Percentiles rank a stretch among this genome's conserved stretches.
These are phyloP conservation scores for Beverwykella pulmonaria DNA, from an alignment of 495 filamentous ascomycete genomes.

Conservation along the genomic window DNA sequence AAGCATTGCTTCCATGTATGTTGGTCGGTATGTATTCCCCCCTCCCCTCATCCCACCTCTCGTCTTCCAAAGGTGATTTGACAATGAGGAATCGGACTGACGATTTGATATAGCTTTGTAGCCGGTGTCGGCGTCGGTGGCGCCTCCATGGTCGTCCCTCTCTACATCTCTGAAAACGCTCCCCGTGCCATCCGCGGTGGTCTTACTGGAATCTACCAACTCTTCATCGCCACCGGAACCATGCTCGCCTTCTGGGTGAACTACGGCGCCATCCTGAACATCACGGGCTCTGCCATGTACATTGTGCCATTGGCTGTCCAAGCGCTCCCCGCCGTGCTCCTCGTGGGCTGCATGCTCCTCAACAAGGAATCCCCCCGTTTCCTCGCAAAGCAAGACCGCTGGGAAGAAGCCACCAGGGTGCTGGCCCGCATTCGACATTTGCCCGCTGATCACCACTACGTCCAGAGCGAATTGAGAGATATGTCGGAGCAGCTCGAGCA, in stretches of 20 bases:
- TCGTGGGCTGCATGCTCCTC: conserved; percentile 60
- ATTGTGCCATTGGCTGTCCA: conserved; percentile 71
- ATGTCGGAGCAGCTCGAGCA: conserved; percentile 70
- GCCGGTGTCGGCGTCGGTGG: conserved; percentile 68
- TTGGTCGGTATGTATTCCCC: conserved; percentile 57
- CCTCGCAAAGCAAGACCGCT: conserved; percentile 68
- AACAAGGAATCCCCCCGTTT: conserved; percentile 73
- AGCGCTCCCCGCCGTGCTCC: conserved; percentile 63
- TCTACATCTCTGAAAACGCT: conserved; percentile 66
- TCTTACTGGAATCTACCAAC: conserved; percentile 70
- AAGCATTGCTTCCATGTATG: conserved; percentile 59
- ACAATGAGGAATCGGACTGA: not conserved
- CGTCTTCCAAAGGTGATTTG: not conserved
- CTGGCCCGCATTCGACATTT: conserved; percentile 58
- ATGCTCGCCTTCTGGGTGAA: conserved; percentile 73
- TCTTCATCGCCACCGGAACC: conserved; percentile 65
- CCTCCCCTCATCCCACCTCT: too few species aligned
- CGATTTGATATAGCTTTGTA: conserved; percentile 51
- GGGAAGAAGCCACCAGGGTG: conserved; percentile 64
- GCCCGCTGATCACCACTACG: conserved; percentile 61
- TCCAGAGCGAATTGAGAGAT: conserved; percentile 67
- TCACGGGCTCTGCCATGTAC: conserved; percentile 58
- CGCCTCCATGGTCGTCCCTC: conserved; percentile 65
- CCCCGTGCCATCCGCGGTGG: conserved; percentile 71
- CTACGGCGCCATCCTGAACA: conserved; percentile 60